Conservation (phyloP, 1,139 yeast genomes). For the Scheffersomyces titani region DNA sequence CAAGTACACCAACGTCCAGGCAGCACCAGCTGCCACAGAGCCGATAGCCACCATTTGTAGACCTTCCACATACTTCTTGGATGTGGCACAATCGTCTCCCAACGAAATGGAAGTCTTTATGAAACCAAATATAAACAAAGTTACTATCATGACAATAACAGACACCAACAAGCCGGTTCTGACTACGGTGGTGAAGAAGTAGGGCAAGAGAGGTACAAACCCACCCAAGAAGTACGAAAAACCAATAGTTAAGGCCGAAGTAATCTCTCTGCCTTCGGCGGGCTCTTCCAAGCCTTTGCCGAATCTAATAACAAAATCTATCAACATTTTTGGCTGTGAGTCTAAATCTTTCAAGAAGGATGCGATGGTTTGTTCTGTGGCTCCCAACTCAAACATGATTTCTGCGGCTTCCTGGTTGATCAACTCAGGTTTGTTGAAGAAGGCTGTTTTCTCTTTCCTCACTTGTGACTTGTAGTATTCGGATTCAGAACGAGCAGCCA, state of each 20-base stretch:
- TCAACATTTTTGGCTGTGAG: conserved; percentile 63
- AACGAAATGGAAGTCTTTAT: conserved; percentile 81
- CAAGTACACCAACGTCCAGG: conserved; percentile 86
- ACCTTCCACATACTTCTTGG: conserved; percentile 74
- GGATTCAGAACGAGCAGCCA: conserved; percentile 78
- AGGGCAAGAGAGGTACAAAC: conserved; percentile 76
- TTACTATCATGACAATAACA: conserved; percentile 78
- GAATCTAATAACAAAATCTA: conserved; percentile 70
- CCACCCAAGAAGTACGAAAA: conserved; percentile 77
- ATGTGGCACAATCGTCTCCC: conserved; percentile 69
- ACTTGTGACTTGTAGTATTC: conserved; percentile 74
- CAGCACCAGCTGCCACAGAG: conserved; percentile 94
- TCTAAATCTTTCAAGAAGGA: conserved; percentile 71
- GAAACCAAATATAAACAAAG: conserved; percentile 85
- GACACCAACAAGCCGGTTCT: conserved; percentile 75
- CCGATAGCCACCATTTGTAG: conserved; percentile 91
- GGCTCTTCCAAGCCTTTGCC: conserved; percentile 83
- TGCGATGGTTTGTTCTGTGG: conserved; percentile 64
- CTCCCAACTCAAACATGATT: conserved; percentile 68
- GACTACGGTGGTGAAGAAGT: conserved; percentile 74
- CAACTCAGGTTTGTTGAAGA: conserved; percentile 63
- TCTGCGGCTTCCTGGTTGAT: conserved; percentile 72
- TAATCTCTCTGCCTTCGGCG: conserved; percentile 73
- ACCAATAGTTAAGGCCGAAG: conserved; percentile 78
- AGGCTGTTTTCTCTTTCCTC: conserved; percentile 65